Evolutionary conservation across 306 rosid genomes (phyloP), one percentile per base, ranked within the genome.

Genomic region (Castanea crenata): DNA sequence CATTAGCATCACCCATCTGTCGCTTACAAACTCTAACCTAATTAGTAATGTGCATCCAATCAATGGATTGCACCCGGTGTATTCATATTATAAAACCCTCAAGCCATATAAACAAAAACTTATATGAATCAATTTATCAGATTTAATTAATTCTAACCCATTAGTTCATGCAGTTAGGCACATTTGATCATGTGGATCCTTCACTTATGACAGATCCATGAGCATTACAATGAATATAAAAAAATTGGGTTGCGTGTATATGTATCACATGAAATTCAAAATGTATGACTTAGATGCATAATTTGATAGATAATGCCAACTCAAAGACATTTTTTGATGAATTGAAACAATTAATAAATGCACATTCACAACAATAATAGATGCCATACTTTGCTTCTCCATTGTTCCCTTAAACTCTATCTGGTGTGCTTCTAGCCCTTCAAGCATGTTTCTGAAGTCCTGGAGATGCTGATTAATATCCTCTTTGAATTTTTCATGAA

Each of bases 381-480:
- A 73, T 68, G 75, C 54, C 91, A 69, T 93, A 93, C 98, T 89
- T 89, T 86, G 92, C 86, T 85, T 93, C 82, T 95, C 96, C 79
- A 90, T 73, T 41, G 86, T 76, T 87, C 92, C 96, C 84, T 93
- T 93, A 74, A 88, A 78, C 86, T 90, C 97, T 69, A 77, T 81
- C 77, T 85, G 92, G 80, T 90, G 89, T 12, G 90, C 88, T 80
- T 93, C 96, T 61, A 91, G 85, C 79, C 78, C 92, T 82, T 93
- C 94, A 74, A 89, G 78, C 71, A 90, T 80, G 84, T 85, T 86
- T 85, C 83, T 82, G 89, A 92, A 91, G 64, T 91, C 91, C 87
- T 88, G 92, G 76, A 93, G 88, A 82, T 95, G 92, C 81, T 80
- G 88, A 88, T 86, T 85, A 57, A 95, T 85, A 87, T 93, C 91